Base-by-base conservation (phyloP, 2,329 filamentous ascomycete species). In the Magnaporthiopsis poae region DNA sequence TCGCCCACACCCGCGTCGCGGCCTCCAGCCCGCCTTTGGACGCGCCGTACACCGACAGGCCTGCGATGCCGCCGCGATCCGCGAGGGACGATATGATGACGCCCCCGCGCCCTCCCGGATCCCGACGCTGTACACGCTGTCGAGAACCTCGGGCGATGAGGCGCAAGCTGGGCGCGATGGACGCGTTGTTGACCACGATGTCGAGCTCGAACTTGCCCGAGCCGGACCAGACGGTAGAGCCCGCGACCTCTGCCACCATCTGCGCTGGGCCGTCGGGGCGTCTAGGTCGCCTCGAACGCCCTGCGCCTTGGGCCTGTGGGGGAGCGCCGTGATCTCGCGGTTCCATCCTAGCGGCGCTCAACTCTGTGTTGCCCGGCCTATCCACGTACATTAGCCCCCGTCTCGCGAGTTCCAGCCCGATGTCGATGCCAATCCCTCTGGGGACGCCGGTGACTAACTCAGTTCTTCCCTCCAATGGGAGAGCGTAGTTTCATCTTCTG, bases 381-480 rank as follows among this genome's bases (percentile, higher is more conserved):
- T 25, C 18, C 21, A 4, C 21, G 7, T 56, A 56, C 85, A 76
- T 86, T 86, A 71, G 87, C 87, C 65, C 87, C 87, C 86, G 85
- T 69, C 82, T 80, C 68, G 83, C 87, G 66, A 90, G 84, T 77
- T 89, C 86, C 66, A 84, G 80, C 65, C 87, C 87, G 81, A 89
- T 89, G 71, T 85, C 84, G 65, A 84, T 82, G 68, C 87, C 87
- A 70, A 90, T 89, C 71, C 87, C 87, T 75, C 87, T 85, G 72
- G 67, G 67, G 1, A 35, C 67, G 25, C 68, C 67, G 1, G 68
- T 68, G 25, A 68, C 66, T 11, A 69, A 62, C 21, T 85, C 81
- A 31, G 61, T 63, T n/a, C 39, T 46, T 25, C 61, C 35, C 21
- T 25, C 8, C 18, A 63, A 35, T 13, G n/a, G 33, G 5, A 63